Conservation (phyloP, 306 rosid species). For the Vigna mungo region DNA sequence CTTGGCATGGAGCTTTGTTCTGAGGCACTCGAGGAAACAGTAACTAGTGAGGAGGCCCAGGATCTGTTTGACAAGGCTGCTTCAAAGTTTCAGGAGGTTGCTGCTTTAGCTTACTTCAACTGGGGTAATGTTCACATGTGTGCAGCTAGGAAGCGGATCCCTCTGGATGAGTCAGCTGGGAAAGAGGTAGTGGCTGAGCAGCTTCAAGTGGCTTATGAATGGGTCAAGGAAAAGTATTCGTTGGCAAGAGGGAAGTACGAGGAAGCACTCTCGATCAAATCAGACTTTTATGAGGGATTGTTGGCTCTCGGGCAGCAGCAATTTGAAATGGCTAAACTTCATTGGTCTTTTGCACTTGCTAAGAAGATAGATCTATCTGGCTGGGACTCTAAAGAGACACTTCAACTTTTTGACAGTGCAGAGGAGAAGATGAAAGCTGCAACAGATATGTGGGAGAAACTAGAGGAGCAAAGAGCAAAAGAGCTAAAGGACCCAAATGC, state of each 20-base stretch:
- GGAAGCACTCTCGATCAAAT: constrained; percentile 87
- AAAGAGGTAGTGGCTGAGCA: constrained; percentile 75
- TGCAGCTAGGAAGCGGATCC: constrained; percentile 94
- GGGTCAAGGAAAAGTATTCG: constrained; percentile 94
- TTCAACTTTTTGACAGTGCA: constrained; percentile 78
- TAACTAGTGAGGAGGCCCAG: constrained; percentile 96
- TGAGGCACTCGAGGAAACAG: constrained; percentile 97
- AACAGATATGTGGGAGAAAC: constrained; percentile 96
- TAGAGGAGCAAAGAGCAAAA: constrained; percentile 88
- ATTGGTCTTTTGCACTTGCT: constrained; percentile 95
- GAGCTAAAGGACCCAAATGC: constrained; percentile 87
- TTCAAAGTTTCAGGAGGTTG: constrained; percentile 97
- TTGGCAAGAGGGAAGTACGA: constrained; percentile 90
- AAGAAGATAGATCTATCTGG: constrained; percentile 78
- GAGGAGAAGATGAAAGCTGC: constrained; percentile 96
- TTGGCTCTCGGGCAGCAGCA: constrained; percentile 94
- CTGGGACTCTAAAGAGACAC: constrained; percentile 83
- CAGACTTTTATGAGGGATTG: constrained; percentile 94
- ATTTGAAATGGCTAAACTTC: constrained; percentile 98
- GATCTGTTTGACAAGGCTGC: constrained; percentile 92
- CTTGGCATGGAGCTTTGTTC: constrained; percentile 99
- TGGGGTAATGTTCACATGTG: constrained; percentile 99
- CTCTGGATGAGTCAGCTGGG: constrained; percentile 85
- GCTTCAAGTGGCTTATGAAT: constrained; percentile 91
- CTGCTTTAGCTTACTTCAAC: constrained; percentile 92